Conservation (phyloP, 2,329 filamentous ascomycete genomes). For the Monilinia fructicola region DNA sequence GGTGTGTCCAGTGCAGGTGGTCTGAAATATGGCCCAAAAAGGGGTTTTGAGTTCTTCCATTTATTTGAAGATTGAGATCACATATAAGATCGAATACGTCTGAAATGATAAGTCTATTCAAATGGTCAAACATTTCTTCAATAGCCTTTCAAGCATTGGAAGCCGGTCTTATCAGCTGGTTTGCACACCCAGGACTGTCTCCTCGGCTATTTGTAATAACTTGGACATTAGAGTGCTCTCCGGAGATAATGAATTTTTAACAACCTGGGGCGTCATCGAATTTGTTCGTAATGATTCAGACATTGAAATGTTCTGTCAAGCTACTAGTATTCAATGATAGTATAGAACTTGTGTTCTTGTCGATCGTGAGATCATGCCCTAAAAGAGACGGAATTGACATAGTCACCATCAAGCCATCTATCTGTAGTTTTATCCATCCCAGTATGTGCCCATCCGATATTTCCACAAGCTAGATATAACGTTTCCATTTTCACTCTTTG, state of each 20-base stretch:
- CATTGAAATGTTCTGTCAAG: neutral
- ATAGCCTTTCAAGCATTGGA: too few relatives aligned
- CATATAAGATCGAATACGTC: too few relatives aligned
- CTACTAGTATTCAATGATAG: neutral
- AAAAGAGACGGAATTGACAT: constrained; percentile 4
- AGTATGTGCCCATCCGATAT: neutral
- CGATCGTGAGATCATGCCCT: constrained; percentile 16
- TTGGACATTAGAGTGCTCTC: too few relatives aligned
- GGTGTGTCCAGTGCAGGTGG: too few relatives aligned
- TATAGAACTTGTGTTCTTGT: constrained; percentile 4
- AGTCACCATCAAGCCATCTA: constrained; percentile 7
- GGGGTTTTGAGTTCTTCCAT: too few relatives aligned
- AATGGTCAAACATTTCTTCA: too few relatives aligned
- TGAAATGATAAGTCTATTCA: too few relatives aligned
- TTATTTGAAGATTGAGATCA: too few relatives aligned
- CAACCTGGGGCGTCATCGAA: neutral
- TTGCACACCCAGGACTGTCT: too few relatives aligned
- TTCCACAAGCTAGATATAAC: neutral
- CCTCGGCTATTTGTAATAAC: neutral
- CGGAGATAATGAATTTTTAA: neutral
- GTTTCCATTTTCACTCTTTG: neutral
- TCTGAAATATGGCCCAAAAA: too few relatives aligned
- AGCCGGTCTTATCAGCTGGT: too few relatives aligned
- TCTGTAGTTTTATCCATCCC: neutral
- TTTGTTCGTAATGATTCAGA: neutral